Conservation (phyloP, 2,329 filamentous ascomycete species). For the Ophiostoma populinum region DNA sequence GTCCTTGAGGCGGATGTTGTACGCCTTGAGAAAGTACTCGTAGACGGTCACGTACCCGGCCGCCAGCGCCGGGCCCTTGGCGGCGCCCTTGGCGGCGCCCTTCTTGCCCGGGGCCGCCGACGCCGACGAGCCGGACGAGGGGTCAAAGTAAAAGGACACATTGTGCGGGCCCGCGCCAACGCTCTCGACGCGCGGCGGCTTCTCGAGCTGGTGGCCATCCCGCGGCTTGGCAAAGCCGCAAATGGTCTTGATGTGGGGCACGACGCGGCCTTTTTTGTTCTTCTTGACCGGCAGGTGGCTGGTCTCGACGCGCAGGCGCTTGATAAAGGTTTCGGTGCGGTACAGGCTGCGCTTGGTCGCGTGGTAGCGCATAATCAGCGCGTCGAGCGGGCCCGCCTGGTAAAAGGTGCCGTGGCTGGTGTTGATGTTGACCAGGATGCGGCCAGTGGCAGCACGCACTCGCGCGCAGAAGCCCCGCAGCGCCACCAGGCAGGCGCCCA, state of each 20-base stretch:
- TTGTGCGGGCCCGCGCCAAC: slow-evolving; percentile 30
- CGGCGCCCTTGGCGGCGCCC: background rate
- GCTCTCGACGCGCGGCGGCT: slow-evolving; percentile 14
- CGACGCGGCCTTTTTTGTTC: slow-evolving; percentile 16
- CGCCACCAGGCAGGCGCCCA: slow-evolving; percentile 16
- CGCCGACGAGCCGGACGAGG: background rate
- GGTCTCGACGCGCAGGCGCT: slow-evolving; percentile 20
- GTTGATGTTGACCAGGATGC: slow-evolving; percentile 21
- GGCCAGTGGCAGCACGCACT: slow-evolving; percentile 18
- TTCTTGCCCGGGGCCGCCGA: slow-evolving; percentile 4
- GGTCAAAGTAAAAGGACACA: slow-evolving; percentile 35
- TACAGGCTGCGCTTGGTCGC: background rate
- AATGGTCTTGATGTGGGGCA: slow-evolving; percentile 23
- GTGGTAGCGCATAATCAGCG: slow-evolving; percentile 7
- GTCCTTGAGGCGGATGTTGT: slow-evolving; percentile 20
- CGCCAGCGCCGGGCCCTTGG: slow-evolving; percentile 8
- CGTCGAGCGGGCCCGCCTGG: slow-evolving; percentile 12
- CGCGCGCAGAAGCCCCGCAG: slow-evolving; percentile 20
- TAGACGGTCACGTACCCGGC: slow-evolving; percentile 30
- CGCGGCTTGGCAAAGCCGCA: slow-evolving; percentile 18
- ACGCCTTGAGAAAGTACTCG: slow-evolving; percentile 27
- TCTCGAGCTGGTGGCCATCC: slow-evolving; percentile 16
- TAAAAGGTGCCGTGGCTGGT: slow-evolving; percentile 20
- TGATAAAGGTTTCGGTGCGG: slow-evolving; percentile 20
- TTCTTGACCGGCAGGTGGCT: slow-evolving; percentile 21